A percentile compares a stretch with the other conserved stretches of the same genome.
Conservation (phyloP, 805 yeast species). For the Blastobotrys mokoenaii region DNA sequence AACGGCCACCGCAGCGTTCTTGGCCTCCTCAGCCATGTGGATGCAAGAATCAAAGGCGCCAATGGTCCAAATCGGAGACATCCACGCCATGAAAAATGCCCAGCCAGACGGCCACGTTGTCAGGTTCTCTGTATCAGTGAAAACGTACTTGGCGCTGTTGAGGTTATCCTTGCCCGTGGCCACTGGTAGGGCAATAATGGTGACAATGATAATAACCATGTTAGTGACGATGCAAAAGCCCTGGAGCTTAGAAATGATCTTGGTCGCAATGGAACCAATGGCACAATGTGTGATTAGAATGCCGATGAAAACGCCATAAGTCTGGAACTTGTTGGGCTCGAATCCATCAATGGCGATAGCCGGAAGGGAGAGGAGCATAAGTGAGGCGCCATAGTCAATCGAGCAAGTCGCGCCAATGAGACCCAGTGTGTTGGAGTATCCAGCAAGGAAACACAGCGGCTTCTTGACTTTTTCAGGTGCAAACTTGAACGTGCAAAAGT, state of each 20-base stretch:
- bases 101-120: conserved; percentile 54
- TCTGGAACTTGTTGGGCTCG: conserved; percentile 42
- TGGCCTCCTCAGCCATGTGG: conserved; percentile 66
- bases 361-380: conserved; percentile 37
- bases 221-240: conserved; percentile 50
- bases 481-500: conserved; percentile 59
- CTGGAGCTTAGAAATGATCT: conserved; percentile 50
- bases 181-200: conserved; percentile 24
- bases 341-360: conserved; percentile 46
- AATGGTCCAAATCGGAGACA: conserved; percentile 70
- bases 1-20: conserved; percentile 51
- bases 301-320: conserved; percentile 62
- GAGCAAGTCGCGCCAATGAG: conserved; percentile 59
- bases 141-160: conserved; percentile 46
- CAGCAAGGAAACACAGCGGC: conserved; percentile 54
- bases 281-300: conserved; percentile 44
- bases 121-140: conserved; percentile 42
- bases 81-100: conserved; percentile 45
- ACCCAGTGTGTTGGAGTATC: conserved; percentile 61
- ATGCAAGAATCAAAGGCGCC: conserved; percentile 67
- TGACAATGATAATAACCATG: conserved; percentile 41
- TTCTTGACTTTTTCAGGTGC: conserved; percentile 47
- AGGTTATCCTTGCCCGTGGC: conserved; percentile 26
- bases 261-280: conserved; percentile 50
- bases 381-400: conserved; percentile 65